A percentile compares a stretch with the other conserved stretches of the same genome.
Conservation (phyloP, 202 grass and related monocot genomes). For the Zizania palustris region DNA sequence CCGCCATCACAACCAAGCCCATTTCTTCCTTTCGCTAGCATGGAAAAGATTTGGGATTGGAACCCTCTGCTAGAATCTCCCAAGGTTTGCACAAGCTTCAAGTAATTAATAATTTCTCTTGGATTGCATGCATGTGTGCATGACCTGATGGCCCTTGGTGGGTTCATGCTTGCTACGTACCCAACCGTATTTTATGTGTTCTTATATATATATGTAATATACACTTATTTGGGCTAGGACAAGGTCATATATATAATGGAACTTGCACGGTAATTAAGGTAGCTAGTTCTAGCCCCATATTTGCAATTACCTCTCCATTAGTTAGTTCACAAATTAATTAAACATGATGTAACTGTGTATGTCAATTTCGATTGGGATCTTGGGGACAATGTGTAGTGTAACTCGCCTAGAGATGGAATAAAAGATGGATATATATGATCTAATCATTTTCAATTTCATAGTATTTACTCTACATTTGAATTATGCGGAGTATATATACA, state of each 20-base stretch:
- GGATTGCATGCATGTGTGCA: neutral
- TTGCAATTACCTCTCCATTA: constrained; percentile 25
- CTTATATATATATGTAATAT: neutral
- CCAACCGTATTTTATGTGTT: too few relatives aligned
- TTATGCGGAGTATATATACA: neutral
- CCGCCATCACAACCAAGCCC: constrained; percentile 63
- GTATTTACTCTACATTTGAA: neutral
- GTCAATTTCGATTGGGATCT: constrained; percentile 26
- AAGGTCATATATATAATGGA: constrained; percentile 37
- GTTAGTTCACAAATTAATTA: constrained; percentile 25
- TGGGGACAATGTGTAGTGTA: constrained; percentile 21
- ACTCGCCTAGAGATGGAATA: constrained; percentile 45
- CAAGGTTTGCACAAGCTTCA: constrained; percentile 70
- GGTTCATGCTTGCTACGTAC: neutral
- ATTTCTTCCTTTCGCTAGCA: constrained; percentile 56
- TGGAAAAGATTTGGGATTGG: constrained; percentile 93
- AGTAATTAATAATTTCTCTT: constrained; percentile 39
- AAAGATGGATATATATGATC: constrained; percentile 38
- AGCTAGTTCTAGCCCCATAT: constrained; percentile 30
- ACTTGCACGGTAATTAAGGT: neutral
- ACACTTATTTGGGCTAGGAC: constrained; percentile 43
- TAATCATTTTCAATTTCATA: neutral
- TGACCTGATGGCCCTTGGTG: too few relatives aligned
- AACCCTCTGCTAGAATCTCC: constrained; percentile 59
- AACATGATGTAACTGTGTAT: neutral